Evolutionary conservation across 495 filamentous ascomycete species (phyloP).

Genomic region (Penicillium ucsense): DNA sequence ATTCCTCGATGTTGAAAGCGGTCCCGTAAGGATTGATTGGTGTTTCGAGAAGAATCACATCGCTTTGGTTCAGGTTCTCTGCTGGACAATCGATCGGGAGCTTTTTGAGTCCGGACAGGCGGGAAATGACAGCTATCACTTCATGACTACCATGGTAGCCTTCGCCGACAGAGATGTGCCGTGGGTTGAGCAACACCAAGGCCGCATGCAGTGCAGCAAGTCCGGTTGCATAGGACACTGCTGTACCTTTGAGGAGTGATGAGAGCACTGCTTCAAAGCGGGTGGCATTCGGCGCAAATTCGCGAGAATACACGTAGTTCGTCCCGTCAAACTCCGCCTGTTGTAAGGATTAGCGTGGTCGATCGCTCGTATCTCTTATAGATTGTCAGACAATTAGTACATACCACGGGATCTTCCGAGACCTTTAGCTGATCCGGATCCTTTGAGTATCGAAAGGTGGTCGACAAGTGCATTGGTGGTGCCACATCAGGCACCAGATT

Average conservation of each 20-base stretch:
- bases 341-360: not conserved
- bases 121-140: constrained; percentile 54
- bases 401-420: constrained; percentile 21
- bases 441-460: constrained; percentile 65
- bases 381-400: not conserved
- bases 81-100: constrained; percentile 48
- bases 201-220: constrained; percentile 75
- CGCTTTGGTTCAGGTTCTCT: constrained; percentile 50
- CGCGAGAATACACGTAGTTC: constrained; percentile 60
- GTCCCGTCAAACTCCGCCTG: constrained; percentile 22
- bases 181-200: constrained; percentile 62
- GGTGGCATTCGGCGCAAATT: constrained; percentile 59
- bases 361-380: too few relatives aligned
- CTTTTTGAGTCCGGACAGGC: constrained; percentile 55
- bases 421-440: constrained; percentile 51
- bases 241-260: constrained; percentile 52
- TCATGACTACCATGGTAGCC: constrained; percentile 88
- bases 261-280: constrained; percentile 72
- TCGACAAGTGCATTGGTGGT: constrained; percentile 73
- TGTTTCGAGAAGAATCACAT: constrained; percentile 80
- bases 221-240: constrained; percentile 66
- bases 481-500: constrained; percentile 62
- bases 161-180: constrained; percentile 59
- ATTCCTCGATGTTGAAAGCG: constrained; percentile 54
- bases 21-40: constrained; percentile 76